These are phyloP conservation scores for Pseudomonodictys pantanalensis DNA, from an alignment of 495 filamentous ascomycete genomes.

Conservation along the genomic window DNA sequence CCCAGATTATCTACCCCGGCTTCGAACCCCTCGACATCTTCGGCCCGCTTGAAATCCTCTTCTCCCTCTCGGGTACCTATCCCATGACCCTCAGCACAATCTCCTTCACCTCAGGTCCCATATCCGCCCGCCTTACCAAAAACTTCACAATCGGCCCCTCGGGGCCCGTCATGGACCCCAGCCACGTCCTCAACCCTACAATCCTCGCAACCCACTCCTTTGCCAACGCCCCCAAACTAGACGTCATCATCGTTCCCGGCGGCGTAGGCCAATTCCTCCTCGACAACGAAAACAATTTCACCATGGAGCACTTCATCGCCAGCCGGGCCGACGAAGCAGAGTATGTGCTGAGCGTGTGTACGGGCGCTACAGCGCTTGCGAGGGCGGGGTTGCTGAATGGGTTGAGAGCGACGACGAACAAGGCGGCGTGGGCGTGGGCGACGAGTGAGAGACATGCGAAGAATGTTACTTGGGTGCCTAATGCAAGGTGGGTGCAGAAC, in stretches of 20 bases:
- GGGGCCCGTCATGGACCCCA: background rate
- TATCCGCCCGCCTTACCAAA: background rate
- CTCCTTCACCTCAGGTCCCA: background rate
- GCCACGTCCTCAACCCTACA: background rate
- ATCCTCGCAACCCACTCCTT: constrained; percentile 11
- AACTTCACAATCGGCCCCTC: background rate
- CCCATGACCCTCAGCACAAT: constrained; percentile 10
- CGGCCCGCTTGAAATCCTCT: constrained; percentile 6
- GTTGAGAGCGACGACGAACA: constrained; percentile 10
- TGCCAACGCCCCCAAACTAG: constrained; percentile 7
- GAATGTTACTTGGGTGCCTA: constrained; percentile 13
- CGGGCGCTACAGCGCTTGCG: constrained; percentile 2
- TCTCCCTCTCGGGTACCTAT: constrained; percentile 1
- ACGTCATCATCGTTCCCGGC: constrained; percentile 18
- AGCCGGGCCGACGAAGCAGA: background rate
- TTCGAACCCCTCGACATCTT: constrained; percentile 12
- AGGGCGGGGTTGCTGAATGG: background rate
- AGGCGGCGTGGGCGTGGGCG: background rate
- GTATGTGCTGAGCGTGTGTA: constrained; percentile 8
- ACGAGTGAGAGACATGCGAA: background rate
- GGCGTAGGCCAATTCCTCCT: constrained; percentile 1
- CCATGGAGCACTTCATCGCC: constrained; percentile 8
- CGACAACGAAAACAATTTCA: background rate
- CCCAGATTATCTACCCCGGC: constrained; percentile 2
- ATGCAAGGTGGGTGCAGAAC: constrained; percentile 19